Base-by-base conservation (phyloP, 2,329 filamentous ascomycete genomes). In the Diaporthe aspalathi region DNA sequence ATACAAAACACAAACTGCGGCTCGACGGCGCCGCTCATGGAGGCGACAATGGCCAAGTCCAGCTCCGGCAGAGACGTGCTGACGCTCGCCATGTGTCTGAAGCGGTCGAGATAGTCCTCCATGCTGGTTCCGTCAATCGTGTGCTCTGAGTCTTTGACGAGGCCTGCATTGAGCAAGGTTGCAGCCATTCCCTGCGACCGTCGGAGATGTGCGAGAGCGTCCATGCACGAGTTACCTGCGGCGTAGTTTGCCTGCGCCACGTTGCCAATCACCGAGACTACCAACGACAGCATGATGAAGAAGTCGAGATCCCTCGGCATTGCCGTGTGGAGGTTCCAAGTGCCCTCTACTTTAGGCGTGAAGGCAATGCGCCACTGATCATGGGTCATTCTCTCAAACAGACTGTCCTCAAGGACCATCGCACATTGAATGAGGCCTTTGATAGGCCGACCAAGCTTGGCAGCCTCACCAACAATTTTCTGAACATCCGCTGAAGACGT, bases 211-310 rank as follows among this genome's bases (percentile, higher is more conserved):
- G 71, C 73, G 16, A 75, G 65, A 2, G 74, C 73, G 63, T 81
- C 79, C 22, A 78, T 69, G 71, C 75, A 79, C 5, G 76, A 72
- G 67, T 81, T 80, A n/a, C 73, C 79, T 1, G 78, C 78, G 16
- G 73, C 72, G 52, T 81, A 81, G 50, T 78, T 79, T 47, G 73
- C 73, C 56, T 81, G 80, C 1, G 72, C 73, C 2, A 73, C 54
- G 17, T 72, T 72, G 0, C 76, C 79, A 3, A 77, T 57, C 16
- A 77, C 62, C 9, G 73, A 74, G 5, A 74, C 73, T 20, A 75
- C 56, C 6, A 75, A 78, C 3, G 76, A 75, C 32, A 77, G 74
- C 62, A 78, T 66, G 56, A 80, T 68, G 71, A 81, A 81, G 73
- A 81, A 78, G 68, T 81, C 79, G 9, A 80, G 72, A 2, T 73